Evolutionary conservation across 768 basidiomycete species (phyloP).

Genomic region (Tulasnella calospora): DNA sequence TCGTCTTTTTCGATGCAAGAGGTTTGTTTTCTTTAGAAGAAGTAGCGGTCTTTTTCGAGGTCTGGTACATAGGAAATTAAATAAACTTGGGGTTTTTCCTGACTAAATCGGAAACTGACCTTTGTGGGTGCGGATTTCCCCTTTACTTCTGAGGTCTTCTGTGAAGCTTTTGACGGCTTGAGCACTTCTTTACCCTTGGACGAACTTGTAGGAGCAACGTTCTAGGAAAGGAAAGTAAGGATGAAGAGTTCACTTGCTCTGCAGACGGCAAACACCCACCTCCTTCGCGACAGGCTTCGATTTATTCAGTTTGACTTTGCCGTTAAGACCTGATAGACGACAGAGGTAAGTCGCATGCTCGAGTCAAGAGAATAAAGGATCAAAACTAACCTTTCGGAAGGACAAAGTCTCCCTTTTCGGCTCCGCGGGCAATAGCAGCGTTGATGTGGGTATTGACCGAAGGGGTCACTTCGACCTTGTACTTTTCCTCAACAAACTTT

Average conservation of each 20-base stretch:
- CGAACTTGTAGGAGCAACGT: constrained; percentile 1
- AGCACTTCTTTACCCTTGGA: constrained; percentile 5
- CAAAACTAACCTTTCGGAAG: constrained; percentile 74
- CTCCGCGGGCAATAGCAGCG: constrained; percentile 71
- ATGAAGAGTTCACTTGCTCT: background rate
- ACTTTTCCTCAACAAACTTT: constrained; percentile 81
- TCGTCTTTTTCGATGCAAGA: background rate
- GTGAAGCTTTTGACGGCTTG: background rate
- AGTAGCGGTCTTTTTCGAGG: background rate
- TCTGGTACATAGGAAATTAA: background rate
- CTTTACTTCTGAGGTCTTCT: background rate
- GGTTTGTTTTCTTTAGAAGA: constrained; percentile 7
- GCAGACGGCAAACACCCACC: constrained; percentile 39
- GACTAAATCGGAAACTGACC: background rate
- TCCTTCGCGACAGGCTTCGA: constrained; percentile 74
- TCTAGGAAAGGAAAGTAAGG: background rate
- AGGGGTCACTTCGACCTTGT: constrained; percentile 68
- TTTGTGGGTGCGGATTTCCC: background rate
- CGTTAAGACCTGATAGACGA: constrained; percentile 31
- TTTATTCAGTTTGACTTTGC: constrained; percentile 54
- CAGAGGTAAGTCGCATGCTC: background rate
- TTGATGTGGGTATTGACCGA: constrained; percentile 75
- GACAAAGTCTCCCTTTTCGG: constrained; percentile 74
- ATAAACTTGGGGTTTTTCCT: background rate
- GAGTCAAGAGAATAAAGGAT: constrained; percentile 15